Evolutionary conservation across 2,329 filamentous ascomycete species (phyloP), one percentile per base, ranked within the genome.

Genomic region (Talaromyces piceae): DNA sequence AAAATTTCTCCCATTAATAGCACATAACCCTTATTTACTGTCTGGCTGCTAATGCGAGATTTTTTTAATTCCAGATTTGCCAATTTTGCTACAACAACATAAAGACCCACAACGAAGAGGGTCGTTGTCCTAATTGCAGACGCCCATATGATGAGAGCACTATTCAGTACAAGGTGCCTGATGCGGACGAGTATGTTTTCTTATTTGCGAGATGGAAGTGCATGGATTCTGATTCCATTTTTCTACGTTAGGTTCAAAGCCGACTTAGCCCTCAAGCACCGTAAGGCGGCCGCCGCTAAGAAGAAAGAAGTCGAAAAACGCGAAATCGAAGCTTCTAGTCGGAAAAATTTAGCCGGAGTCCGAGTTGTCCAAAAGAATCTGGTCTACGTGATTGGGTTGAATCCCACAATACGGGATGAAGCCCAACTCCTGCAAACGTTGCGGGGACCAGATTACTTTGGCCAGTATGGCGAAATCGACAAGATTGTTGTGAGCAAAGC

Each of bases 71-170:
- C 12, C 4, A 96, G 91, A 91, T 98, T 68, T 98, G 93, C 72
- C 94, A 98, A 77, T 98, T 98, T 73, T 98, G 93, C 74, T 98
- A 91, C 77, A 96, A 98, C 73, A 98, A 97, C 69, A 94, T 98
- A 69, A 95, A 94, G 73, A 95, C 87, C 62, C 96, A 96, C 63
- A 90, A 95, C 55, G 73, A 74, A 80, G 97, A 96, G 67, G 91
- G 91, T 30, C 80, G 96, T 52, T 98, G 93, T 70, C 93, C 93
- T n/a, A 95, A 95, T 59, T 98, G 93, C 69, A 83, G 93, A 71
- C 81, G 93, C 67, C 86, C 89, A 5, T 98, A 98, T 69, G 90
- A 96, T 68, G 94, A 98, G 61, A 91, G 91, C 68, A 94, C 90
- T 26, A 97, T 98, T 67, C 83, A 96, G 71, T 98, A 90, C 81